These are phyloP conservation scores for Talaromyces thailandensis DNA, from an alignment of 495 filamentous ascomycete species.

Conservation along the genomic window DNA sequence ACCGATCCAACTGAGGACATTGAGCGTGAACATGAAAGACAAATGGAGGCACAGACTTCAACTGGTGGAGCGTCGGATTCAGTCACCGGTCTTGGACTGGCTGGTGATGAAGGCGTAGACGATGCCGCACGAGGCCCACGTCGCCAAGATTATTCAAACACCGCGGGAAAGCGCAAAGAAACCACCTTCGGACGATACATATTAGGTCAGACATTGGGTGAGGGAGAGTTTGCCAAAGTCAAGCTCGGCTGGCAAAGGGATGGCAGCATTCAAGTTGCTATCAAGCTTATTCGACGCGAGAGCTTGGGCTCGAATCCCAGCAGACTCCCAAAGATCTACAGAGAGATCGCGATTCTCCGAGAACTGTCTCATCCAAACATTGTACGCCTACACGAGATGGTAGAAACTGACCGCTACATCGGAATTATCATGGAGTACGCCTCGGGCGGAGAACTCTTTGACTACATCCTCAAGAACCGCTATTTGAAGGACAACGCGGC, in stretches of 20 bases:
- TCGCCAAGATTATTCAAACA: slow-evolving; percentile 65
- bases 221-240: slow-evolving; percentile 98
- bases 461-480: slow-evolving; percentile 93
- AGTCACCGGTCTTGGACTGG: slow-evolving; percentile 44
- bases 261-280: slow-evolving; percentile 88
- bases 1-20: slow-evolving; percentile 74
- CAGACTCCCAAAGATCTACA: slow-evolving; percentile 90
- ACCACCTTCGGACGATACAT: slow-evolving; percentile 92
- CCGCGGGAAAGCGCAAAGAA: slow-evolving; percentile 53
- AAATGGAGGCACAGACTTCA: slow-evolving; percentile 51
- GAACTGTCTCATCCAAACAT: slow-evolving; percentile 92
- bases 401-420: slow-evolving; percentile 91
- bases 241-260: slow-evolving; percentile 99
- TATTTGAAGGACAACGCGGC: slow-evolving; percentile 92
- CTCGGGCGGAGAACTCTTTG: slow-evolving; percentile 94
- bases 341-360: slow-evolving; percentile 84
- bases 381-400: slow-evolving; percentile 95
- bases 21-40: slow-evolving; percentile 65
- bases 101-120: slow-evolving; percentile 45
- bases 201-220: slow-evolving; percentile 91
- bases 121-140: slow-evolving; percentile 54
- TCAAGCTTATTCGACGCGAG: slow-evolving; percentile 94
- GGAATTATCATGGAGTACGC: slow-evolving; percentile 98
- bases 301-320: slow-evolving; percentile 76
- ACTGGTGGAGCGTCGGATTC: slow-evolving; percentile 40